Evolutionary conservation across 257 asterid genomes (phyloP), one percentile per base, ranked within the genome.

Genomic region (Linderniella brevidens): DNA sequence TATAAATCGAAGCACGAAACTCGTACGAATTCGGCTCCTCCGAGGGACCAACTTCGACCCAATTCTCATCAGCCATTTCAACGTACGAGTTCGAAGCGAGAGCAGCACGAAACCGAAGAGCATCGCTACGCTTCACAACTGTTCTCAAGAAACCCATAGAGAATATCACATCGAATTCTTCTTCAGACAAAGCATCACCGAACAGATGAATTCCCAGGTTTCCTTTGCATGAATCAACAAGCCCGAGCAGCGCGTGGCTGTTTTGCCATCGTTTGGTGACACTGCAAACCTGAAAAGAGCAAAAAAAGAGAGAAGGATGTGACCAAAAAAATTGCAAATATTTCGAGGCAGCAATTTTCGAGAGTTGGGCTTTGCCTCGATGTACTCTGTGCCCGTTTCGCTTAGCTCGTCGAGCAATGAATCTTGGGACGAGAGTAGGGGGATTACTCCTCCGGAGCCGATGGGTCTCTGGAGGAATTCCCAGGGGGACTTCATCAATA

Each of bases 401-500:
- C 66, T 56, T 18, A 88, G 80, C 49, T 63, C 56, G 37, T 77
- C 85, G 25, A 78, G 48, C 54, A 84, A 68, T 4, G 72, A 47
- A 58, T 77, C 74, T 37, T 71, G 74, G 41, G 93, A 67, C 11
- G 93, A 79, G 54, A 88, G 68, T 55, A 68, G 52, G 75, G 72
- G 69, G 41, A 84, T 64, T 25, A 81, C 49, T 13, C 96, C 94
- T 44, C 85, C 94, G 7, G 94, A 78, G 54, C 93, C 98, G 45
- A 77, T 63, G 57, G 96, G 80, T 46, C 55, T 66, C 44, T 80
- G 82, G 64, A 80, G 93, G 56, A 88, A 68, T 55, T 88, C 93
- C 98, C 96, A 84, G 0, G 93, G 93, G 8, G 96, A 74, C 66
- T 80, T 79, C 96, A 88, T 84, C 70, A 88, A 68, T 69, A 88